Base-by-base conservation (phyloP, 805 yeast genomes). In the Wickerhamiella siamensis region DNA sequence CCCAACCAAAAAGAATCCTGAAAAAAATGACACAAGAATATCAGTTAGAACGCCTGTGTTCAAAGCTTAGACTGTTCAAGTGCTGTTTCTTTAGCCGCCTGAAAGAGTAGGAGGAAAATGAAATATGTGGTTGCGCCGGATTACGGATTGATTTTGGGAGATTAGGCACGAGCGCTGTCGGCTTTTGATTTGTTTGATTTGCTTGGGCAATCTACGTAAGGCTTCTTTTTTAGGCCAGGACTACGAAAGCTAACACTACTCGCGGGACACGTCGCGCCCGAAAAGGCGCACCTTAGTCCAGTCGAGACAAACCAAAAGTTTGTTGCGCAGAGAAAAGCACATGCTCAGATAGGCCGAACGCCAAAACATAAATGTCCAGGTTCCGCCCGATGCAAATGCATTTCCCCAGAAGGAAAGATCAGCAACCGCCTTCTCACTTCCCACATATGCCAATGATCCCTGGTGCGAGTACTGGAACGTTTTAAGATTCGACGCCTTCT, bases 401-500 rank as follows among this genome's bases (percentile, higher is more conserved):
- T 80, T 75, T 74, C 84, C 80, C 55, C 64, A 59, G 52, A 68
- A 66, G 21, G 77, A 73, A 54, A 88, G 67, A 60, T 87, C 96
- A 36, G 96, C 96, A 55, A 87, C 86, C 39, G 97, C 97, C 62
- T 78, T 73, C 60, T 87, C 97, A 43, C 62, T 55, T 53, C 97
- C 97, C 60, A 87, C 80, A 69, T 87, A 87, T 31, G 96, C 96
- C 51, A 87, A 70, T 24, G 96, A 75, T 63, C 97, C 97, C 67
- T 80, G 81, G 66, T 87, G 94, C 47, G 76, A 68, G 68, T 87
- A 87, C 53, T 71, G 70, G 69, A 87, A 87, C 42, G 79, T 77
- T 47, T 61, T 51, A 35, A 60, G 51, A 26, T 58, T 54, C 49
- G 55, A 54, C 26, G 59, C 43, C 33, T 67, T 56, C 41, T 64